A percentile compares a stretch with the other conserved stretches of the same genome.
Conservation (phyloP, 495 filamentous ascomycete genomes). For the Trichoderma reesei region DNA sequence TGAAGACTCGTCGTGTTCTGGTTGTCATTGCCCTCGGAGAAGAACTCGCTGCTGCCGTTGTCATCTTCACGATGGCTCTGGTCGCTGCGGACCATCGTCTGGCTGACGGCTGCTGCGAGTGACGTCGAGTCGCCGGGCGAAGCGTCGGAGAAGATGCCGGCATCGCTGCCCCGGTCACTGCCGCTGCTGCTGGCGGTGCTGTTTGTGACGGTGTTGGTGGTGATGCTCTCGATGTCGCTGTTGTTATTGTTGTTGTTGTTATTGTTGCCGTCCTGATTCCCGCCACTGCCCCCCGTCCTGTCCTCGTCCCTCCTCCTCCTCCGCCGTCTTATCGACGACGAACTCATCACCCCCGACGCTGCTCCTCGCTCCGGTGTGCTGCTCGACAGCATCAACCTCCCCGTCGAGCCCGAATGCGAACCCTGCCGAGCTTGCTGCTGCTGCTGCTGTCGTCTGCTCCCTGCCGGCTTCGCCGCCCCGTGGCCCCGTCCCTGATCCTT, state of each 20-base stretch:
- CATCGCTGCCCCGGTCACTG: constrained; percentile 2
- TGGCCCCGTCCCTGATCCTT: constrained; percentile 9
- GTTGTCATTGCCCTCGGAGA: too few relatives aligned
- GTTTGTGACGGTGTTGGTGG: too few relatives aligned
- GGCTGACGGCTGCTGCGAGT: neutral
- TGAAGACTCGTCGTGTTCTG: neutral
- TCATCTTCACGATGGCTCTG: neutral
- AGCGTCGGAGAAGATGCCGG: neutral
- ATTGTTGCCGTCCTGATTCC: too few relatives aligned
- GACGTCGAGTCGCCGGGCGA: neutral
- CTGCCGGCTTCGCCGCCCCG: neutral
- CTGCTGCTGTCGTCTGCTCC: too few relatives aligned
- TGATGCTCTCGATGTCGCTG: too few relatives aligned
- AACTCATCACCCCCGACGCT: neutral
- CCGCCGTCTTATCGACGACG: neutral
- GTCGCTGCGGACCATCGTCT: neutral
- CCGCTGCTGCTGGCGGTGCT: neutral
- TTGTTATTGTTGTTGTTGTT: too few relatives aligned
- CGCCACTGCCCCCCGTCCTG: too few relatives aligned
- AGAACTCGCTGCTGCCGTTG: neutral
- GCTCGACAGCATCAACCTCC: too few relatives aligned
- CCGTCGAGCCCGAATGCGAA: too few relatives aligned
- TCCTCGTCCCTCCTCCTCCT: neutral
- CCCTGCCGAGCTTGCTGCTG: too few relatives aligned
- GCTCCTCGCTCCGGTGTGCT: too few relatives aligned